Base-by-base conservation (phyloP, 768 basidiomycete species). In the Collybiopsis luxurians region DNA sequence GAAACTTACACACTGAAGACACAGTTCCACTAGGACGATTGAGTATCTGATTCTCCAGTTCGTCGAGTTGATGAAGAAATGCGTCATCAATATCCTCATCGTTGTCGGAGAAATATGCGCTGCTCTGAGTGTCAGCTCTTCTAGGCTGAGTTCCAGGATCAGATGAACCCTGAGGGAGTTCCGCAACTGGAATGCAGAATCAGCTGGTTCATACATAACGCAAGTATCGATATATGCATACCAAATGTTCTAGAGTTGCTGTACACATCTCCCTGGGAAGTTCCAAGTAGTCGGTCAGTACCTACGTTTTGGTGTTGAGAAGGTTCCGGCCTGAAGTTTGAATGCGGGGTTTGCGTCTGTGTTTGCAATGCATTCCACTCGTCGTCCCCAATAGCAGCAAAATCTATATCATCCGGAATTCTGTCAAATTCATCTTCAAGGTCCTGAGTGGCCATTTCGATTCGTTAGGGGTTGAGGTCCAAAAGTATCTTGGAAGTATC, bases 361-460 rank as follows among this genome's bases (percentile, higher is more conserved):
- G 45, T 46, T 17, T 55, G 43, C 44, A 81, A 43, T 13, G 61
- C 56, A 5, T 70, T 69, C 78, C 80, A 81, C 62, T 81, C 73
- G 26, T 82, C 73, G 58, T 78, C 80, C 59, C 78, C 74, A 21
- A 83, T 44, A 15, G 75, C 77, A 3, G 76, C 76, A 56, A 85
- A 81, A 39, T 49, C 46, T 9, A 51, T n/a, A 23, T 79, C 77
- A 62, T 86, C 85, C 0, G 77, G 78, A 30, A 83, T 56, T 51
- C 67, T 61, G 60, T 82, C 81, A 56, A 80, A 88, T 54, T 84
- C 79, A 62, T 86, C 82, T n/a, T 72, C 71, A 1, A 62, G 64
- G 30, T 63, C 63, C 0, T 27, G 44, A 53, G 63, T 63, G 31
- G 67, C 47, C 71, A 72, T 72, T 44, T n/a, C n/a, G n/a, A n/a